Base-by-base conservation (phyloP, 352 stramenopile species). In the Achlya hypogyna region DNA sequence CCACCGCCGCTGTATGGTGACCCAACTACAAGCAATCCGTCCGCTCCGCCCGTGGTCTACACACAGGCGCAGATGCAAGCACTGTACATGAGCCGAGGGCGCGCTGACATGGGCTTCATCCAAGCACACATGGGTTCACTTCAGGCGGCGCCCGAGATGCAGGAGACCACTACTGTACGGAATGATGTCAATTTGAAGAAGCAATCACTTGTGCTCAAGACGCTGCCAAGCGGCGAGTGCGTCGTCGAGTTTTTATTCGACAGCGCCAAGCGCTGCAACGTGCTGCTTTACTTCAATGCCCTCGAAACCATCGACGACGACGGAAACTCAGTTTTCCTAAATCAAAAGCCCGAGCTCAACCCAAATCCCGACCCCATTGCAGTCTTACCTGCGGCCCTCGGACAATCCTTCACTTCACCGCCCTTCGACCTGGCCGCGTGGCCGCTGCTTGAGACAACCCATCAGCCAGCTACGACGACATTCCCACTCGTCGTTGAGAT, bases 111-210 rank as follows among this genome's bases (percentile, higher is more conserved):
- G 84, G 86, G 77, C 10, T 94, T 94, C 72, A 87, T 94, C 74
- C 86, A 83, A 40, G 84, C 88, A 69, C 81, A 94, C 60, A 63
- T 63, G 4, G 12, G 32, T 20, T 69, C 74, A 40, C 45, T 74
- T 5, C 71, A 84, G 34, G 79, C 86, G 18, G 63, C 89, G 51
- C 86, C 86, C 6, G 84, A 91, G 73, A 82, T 91, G 71, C 86
- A 94, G 71, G 83, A 91, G 63, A 93, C 86, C 25, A 85, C 74
- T 52, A 89, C 84, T 0, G 79, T 94, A 1, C 88, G 86, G 71
- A 94, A 89, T 69, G 77, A 91, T 69, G 84, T 92, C 62, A 94
- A 91, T 68, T 73, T 94, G 4, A 90, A 91, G 72, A 94, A 94
- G 69, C 58, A 69, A 27, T 86, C 76, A 70, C 73, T 94, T 54